Evolutionary conservation across 73 alveolate species (phyloP).

Genomic region (Paramecium primaurelia): DNA sequence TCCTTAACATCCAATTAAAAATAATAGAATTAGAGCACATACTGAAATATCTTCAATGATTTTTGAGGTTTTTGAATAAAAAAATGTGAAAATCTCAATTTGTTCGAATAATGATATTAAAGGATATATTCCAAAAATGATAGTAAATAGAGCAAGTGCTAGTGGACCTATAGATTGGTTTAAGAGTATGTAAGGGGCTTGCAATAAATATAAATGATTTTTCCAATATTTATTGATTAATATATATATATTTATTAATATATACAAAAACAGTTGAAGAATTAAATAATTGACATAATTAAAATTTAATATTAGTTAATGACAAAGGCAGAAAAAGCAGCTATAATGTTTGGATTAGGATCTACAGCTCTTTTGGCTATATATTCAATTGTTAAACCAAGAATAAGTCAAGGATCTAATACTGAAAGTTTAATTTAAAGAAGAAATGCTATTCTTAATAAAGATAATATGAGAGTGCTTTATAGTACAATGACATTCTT

Average conservation of each 20-base stretch:
- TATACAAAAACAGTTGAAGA: not conserved
- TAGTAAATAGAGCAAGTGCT: conserved; percentile 15
- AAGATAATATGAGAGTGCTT: conserved; percentile 52
- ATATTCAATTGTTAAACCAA: conserved; percentile 16
- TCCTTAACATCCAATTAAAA: not conserved
- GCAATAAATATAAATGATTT: not conserved
- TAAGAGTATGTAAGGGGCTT: not conserved
- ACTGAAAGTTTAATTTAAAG: not conserved
- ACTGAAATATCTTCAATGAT: not conserved
- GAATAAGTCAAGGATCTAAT: not conserved
- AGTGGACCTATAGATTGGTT: conserved; percentile 42
- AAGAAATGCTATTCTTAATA: conserved; percentile 2
- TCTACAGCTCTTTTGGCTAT: not conserved
- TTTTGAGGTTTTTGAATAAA: not conserved
- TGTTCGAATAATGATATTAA: conserved; percentile 20
- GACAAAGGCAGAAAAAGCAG: conserved; percentile 41
- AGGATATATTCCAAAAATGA: conserved; percentile 30
- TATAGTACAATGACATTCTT: conserved; percentile 61
- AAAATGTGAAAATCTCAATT: not conserved
- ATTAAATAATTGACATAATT: not conserved
- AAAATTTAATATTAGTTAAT: not conserved
- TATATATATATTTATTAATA: not conserved
- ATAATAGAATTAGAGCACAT: not conserved
- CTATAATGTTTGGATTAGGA: conserved; percentile 1
- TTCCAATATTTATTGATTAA: not conserved